Evolutionary conservation across 2,329 filamentous ascomycete species (phyloP).

Genomic region (Neopestalotiopsis sp.): DNA sequence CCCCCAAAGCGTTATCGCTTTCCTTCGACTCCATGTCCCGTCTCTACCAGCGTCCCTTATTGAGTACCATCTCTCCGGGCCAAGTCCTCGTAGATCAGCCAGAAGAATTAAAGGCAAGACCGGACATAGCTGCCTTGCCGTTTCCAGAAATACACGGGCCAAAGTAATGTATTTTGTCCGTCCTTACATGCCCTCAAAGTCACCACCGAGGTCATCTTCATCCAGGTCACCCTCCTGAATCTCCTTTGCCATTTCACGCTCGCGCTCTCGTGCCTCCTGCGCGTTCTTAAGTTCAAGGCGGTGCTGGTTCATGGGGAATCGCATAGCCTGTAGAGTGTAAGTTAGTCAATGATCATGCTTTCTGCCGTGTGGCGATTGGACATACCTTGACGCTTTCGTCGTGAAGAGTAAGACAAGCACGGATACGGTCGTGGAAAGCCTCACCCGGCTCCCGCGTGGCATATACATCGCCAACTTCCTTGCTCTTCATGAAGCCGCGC

Average conservation of each 20-base stretch:
- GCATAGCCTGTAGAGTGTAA: constrained; percentile 76
- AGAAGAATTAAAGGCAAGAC: constrained; percentile 7
- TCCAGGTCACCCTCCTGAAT: constrained; percentile 98
- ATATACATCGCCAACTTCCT: constrained; percentile 94
- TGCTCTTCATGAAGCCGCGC: constrained; percentile 97
- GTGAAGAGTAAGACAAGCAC: constrained; percentile 87
- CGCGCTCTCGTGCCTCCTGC: constrained; percentile 94
- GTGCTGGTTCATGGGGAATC: constrained; percentile 99
- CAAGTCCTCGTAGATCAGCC: background rate
- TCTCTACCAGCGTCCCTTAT: background rate
- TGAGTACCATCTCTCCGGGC: background rate
- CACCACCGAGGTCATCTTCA: constrained; percentile 92
- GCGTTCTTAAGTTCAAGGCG: constrained; percentile 96
- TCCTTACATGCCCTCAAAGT: constrained; percentile 89
- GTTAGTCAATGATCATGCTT: constrained; percentile 32
- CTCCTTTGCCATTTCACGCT: constrained; percentile 97
- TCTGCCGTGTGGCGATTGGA: constrained; percentile 17
- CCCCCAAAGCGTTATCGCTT: background rate
- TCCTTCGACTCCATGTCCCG: background rate
- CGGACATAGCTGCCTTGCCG: background rate
- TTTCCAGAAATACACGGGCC: constrained; percentile 22
- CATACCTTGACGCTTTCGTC: constrained; percentile 97
- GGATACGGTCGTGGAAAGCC: constrained; percentile 96
- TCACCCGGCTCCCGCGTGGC: constrained; percentile 94
- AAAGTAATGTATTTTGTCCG: constrained; percentile 26